phyloP scores from a whole-genome alignment of 306 rosid genomes.

The Trichosanthes cucumerina region DNA sequence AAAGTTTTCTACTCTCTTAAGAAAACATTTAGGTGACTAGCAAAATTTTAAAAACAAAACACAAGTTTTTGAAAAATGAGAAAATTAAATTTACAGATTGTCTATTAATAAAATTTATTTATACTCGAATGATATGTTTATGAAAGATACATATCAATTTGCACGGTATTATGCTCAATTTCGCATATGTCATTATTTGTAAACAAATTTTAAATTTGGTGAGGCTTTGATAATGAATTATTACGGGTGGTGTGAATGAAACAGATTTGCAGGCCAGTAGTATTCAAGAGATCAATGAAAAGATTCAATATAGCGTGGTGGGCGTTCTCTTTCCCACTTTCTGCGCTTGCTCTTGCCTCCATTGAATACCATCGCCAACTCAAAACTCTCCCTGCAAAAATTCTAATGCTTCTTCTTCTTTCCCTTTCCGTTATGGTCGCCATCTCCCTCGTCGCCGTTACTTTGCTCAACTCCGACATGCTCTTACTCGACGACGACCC shows the following conservation, averaged over 20 bases:
- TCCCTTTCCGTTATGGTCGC: not conserved
- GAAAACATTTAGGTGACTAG: no score
- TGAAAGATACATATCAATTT: no score
- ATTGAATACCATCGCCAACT: slow-evolving; percentile 12
- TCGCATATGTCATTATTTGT: no score
- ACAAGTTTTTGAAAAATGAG: no score
- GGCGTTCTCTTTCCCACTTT: slow-evolving; percentile 9
- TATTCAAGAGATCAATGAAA: slow-evolving; percentile 15
- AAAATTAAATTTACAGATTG: no score
- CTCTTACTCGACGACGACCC: not conserved
- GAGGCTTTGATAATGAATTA: no score
- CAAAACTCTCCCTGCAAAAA: not conserved
- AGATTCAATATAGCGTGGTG: slow-evolving; percentile 14
- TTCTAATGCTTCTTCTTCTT: not conserved
- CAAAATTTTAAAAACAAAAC: no score
- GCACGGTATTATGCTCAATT: no score
- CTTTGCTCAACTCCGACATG: not conserved
- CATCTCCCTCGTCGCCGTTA: not conserved
- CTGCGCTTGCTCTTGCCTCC: slow-evolving; percentile 33
- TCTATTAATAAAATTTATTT: no score
- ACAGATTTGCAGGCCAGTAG: not conserved
- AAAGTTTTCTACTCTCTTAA: no score
- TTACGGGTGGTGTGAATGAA: not conserved
- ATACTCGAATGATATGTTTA: no score
- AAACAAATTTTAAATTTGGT: no score